phyloP scores from a whole-genome alignment of 306 rosid species.

The apple (Malus domestica) region ASM211411v1 NC_041795.1:30782501-30783000 shows the following conservation, averaged over 20 bases:
- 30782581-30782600: too few species aligned
- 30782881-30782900: neutral
- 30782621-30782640: too few species aligned
- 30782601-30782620: too few species aligned
- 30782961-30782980: neutral
- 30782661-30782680: rapidly evolving
- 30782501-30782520: conserved; percentile 16
- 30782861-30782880: neutral
- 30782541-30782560: neutral
- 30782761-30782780: too few species aligned
- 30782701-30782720: too few species aligned
- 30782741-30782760: too few species aligned
- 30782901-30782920: neutral
- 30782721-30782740: too few species aligned
- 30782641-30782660: too few species aligned
- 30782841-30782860: neutral
- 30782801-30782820: neutral
- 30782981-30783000: neutral
- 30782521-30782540: conserved; percentile 19
- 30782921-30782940: neutral
- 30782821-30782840: neutral
- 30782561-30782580: neutral
- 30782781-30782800: too few species aligned
- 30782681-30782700: too few species aligned
- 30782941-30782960: neutral